These are phyloP conservation scores for Micractinium sp. DNA, from an alignment of 139 green algal species.

Conservation along the genomic window DNA sequence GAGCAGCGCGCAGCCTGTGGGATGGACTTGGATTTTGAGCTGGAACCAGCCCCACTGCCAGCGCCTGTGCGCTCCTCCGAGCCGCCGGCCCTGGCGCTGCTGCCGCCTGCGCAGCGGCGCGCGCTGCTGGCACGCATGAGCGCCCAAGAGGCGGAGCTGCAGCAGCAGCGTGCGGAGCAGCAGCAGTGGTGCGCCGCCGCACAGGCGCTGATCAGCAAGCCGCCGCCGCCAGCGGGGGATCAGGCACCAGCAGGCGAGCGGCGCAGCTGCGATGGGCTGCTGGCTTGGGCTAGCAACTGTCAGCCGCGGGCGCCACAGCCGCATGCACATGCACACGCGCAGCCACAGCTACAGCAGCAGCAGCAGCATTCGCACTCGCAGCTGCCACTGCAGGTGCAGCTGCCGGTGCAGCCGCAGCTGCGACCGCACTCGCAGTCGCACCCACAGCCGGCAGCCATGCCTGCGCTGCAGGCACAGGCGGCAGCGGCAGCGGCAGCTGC, in stretches of 20 bases:
- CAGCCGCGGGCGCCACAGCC: neutral
- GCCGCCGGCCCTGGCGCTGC: no score
- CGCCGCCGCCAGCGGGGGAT: neutral
- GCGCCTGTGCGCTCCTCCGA: neutral
- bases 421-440: neutral
- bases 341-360: neutral
- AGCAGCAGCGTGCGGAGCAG: neutral
- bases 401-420: neutral
- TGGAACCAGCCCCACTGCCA: neutral
- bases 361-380: neutral
- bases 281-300: no score
- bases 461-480: neutral
- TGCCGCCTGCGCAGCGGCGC: neutral
- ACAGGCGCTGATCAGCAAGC: neutral
- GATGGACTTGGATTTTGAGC: no score
- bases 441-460: neutral
- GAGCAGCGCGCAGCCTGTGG: no score
- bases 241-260: neutral
- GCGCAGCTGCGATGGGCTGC: neutral
- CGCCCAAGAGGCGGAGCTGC: neutral
- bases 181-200: neutral
- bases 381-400: neutral
- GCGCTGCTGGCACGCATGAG: neutral
- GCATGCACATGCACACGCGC: neutral
- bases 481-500: neutral